These are phyloP conservation scores for Sarcomyxa edulis DNA, from an alignment of 768 basidiomycete genomes.

Conservation along the genomic window DNA sequence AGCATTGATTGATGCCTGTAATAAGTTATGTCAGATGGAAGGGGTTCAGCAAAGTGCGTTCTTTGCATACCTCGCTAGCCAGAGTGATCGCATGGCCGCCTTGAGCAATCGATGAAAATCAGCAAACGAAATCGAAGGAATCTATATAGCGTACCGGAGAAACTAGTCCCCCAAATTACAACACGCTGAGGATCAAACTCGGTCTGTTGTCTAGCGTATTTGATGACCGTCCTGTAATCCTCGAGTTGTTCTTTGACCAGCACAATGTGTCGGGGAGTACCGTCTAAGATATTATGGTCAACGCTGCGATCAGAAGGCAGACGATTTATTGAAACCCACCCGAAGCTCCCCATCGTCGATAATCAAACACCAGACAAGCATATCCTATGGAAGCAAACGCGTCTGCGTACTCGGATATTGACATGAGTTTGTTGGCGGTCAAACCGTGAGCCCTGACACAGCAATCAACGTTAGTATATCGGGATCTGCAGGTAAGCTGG, in stretches of 20 bases:
- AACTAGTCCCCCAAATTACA: conserved; percentile 29
- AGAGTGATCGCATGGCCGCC: conserved; percentile 26
- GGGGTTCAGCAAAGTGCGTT: neutral
- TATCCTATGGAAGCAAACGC: conserved; percentile 23
- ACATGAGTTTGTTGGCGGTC: conserved; percentile 24
- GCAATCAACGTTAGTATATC: neutral
- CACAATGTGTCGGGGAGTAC: conserved; percentile 21
- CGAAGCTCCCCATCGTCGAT: conserved; percentile 31
- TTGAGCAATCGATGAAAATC: conserved; percentile 1
- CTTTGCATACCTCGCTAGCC: conserved; percentile 22
- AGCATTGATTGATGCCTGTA: conserved; percentile 19
- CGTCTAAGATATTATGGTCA: conserved; percentile 15
- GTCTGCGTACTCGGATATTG: conserved; percentile 23
- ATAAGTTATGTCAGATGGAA: neutral
- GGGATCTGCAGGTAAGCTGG: neutral
- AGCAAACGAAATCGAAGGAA: neutral
- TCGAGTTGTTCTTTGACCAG: conserved; percentile 27
- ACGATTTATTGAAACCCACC: conserved; percentile 12
- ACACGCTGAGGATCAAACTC: conserved; percentile 24
- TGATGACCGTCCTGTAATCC: conserved; percentile 30
- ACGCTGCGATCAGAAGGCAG: neutral
- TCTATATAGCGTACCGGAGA: conserved; percentile 16
- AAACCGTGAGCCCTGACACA: conserved; percentile 29
- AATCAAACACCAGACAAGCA: conserved; percentile 30
- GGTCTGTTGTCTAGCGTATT: conserved; percentile 21